Evolutionary conservation across 495 filamentous ascomycete genomes (phyloP).

Genomic region (Penicillium paxilli): DNA sequence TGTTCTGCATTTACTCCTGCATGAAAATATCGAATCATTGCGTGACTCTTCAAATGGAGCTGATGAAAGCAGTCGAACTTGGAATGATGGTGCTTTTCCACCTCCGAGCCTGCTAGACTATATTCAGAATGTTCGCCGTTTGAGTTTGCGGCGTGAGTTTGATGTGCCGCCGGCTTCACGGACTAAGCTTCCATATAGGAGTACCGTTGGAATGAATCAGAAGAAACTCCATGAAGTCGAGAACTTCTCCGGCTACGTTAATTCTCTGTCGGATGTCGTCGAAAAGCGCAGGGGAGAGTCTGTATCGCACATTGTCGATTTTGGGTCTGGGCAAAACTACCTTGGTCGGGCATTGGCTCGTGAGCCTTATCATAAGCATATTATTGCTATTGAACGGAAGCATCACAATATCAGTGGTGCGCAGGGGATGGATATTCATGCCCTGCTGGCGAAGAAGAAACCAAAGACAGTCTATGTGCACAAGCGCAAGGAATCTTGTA

Average conservation of each 20-base stretch:
- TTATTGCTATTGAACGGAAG: conserved; percentile 88
- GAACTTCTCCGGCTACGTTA: conserved; percentile 63
- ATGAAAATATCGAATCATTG: conserved; percentile 62
- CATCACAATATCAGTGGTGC: conserved; percentile 83
- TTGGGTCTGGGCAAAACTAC: conserved; percentile 95
- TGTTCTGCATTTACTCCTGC: conserved; percentile 75
- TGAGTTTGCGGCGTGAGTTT: conserved; percentile 69
- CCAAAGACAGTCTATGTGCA: conserved; percentile 53
- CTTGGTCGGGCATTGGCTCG: conserved; percentile 84
- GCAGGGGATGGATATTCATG: conserved; percentile 74
- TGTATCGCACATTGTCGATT: conserved; percentile 92
- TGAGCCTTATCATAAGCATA: conserved; percentile 78
- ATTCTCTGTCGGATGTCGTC: conserved; percentile 53
- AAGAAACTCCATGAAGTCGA: conserved; percentile 96
- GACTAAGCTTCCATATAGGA: conserved; percentile 57
- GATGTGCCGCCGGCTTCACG: conserved; percentile 23
- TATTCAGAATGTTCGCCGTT: conserved; percentile 68
- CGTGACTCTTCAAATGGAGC: conserved; percentile 3
- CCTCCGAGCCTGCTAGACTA: conserved; percentile 72
- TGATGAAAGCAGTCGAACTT: conserved; percentile 21
- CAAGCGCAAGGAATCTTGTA: conserved; percentile 73
- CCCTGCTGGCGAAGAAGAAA: conserved; percentile 63
- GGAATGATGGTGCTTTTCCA: conserved; percentile 55
- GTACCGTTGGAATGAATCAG: conserved; percentile 91
- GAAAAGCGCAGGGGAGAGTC: conserved; percentile 47